Percentiles rank a stretch among this genome's conserved stretches.
phyloP scores from a whole-genome alignment of 345 rosid genomes.

The Excoecaria agallocha region DNA sequence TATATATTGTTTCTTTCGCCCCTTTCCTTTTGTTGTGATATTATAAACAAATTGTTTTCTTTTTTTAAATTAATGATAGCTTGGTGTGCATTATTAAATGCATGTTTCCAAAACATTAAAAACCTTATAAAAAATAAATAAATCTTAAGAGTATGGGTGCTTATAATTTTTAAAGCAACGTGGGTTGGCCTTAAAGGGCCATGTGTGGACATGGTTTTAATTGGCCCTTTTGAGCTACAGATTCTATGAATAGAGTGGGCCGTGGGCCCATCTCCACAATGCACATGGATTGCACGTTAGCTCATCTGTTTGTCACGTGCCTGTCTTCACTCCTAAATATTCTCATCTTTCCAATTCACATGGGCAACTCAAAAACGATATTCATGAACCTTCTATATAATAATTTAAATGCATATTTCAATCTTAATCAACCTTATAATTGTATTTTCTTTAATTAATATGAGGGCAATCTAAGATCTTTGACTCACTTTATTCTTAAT shows the following conservation, averaged over 20 bases:
- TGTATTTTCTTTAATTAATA: background rate
- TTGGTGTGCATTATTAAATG: constrained; percentile 28
- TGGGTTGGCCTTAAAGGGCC: constrained; percentile 14
- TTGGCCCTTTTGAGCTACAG: constrained; percentile 24
- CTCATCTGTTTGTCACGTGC: constrained; percentile 50
- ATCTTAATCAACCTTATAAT: background rate
- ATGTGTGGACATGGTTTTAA: constrained; percentile 31
- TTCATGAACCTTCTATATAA: background rate
- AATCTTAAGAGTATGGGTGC: constrained; percentile 13
- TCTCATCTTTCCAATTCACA: constrained; percentile 4
- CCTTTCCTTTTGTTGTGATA: background rate
- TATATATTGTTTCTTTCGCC: background rate
- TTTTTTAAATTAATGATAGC: background rate
- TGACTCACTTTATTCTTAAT: constrained; percentile 11
- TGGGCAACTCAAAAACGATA: background rate
- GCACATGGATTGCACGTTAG: constrained; percentile 67
- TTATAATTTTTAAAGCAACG: background rate
- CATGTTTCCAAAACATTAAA: constrained; percentile 34
- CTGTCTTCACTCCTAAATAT: constrained; percentile 45
- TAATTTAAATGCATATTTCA: no score
- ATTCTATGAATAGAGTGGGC: constrained; percentile 37
- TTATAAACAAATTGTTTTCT: background rate
- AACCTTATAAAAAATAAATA: background rate
- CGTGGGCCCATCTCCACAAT: constrained; percentile 38
- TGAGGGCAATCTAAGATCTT: background rate